Conservation (phyloP, 2,329 filamentous ascomycete species). For the Colletotrichum chlorophyti region DNA sequence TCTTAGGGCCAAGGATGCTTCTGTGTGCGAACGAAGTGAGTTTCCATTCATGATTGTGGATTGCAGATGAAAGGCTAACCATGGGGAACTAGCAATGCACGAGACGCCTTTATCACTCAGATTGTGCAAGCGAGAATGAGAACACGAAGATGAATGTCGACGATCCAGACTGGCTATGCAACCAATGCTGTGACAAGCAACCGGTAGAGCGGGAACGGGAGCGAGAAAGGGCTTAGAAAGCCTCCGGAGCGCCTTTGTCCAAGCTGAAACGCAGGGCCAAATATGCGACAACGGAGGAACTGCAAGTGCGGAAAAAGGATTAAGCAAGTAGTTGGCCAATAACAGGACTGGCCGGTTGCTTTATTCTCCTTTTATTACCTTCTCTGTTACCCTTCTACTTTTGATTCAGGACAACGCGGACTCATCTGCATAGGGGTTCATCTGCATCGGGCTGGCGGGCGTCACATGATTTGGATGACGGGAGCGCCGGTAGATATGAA, state of each 20-base stretch:
- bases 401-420: too few relatives aligned
- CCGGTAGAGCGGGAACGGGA: not conserved
- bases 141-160: constrained; percentile 35
- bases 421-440: too few relatives aligned
- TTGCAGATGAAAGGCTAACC: constrained; percentile 22
- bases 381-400: too few relatives aligned
- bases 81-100: constrained; percentile 45
- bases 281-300: too few relatives aligned
- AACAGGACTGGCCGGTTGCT: too few relatives aligned
- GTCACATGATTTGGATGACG: constrained; percentile 2
- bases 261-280: too few relatives aligned
- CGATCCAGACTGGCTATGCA: constrained; percentile 39
- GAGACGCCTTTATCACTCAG: constrained; percentile 54
- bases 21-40: constrained; percentile 59
- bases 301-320: too few relatives aligned
- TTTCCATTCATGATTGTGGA: constrained; percentile 1
- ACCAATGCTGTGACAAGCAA: constrained; percentile 9
- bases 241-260: too few relatives aligned
- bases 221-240: too few relatives aligned
- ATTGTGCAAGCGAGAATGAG: constrained; percentile 45
- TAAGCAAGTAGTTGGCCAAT: too few relatives aligned
- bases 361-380: too few relatives aligned
- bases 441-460: constrained; percentile 17
- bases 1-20: constrained; percentile 54
- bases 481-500: not conserved